Conservation (phyloP, 192 early-diverging fungal species). For the Allomyces macrogynus region DNA sequence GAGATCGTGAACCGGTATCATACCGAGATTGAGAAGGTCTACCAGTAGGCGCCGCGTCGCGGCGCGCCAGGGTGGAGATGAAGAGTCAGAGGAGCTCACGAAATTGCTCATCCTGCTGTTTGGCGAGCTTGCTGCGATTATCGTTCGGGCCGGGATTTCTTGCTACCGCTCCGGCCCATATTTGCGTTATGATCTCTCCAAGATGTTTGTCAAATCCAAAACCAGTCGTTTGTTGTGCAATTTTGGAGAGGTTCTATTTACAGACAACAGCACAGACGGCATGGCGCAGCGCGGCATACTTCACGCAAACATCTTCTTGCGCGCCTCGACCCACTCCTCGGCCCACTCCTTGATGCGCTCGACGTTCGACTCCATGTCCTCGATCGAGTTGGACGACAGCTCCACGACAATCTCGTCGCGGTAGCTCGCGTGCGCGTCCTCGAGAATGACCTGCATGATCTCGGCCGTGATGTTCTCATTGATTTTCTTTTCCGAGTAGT, state of each 20-base stretch:
- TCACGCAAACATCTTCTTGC: neutral
- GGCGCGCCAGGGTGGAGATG: too few species aligned
- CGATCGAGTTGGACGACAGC: conserved; percentile 52
- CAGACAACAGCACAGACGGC: too few species aligned
- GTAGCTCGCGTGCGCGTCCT: conserved; percentile 75
- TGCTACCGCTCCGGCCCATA: too few species aligned
- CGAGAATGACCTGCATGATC: conserved; percentile 88
- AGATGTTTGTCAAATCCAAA: too few species aligned
- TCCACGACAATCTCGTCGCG: conserved; percentile 56
- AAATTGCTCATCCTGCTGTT: too few species aligned
- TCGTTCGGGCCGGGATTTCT: too few species aligned
- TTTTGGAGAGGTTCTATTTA: too few species aligned
- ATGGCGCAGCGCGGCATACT: too few species aligned
- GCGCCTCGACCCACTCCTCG: conserved; percentile 29
- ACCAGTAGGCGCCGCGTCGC: conserved; percentile 3
- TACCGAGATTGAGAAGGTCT: conserved; percentile 23
- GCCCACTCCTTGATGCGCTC: conserved; percentile 51
- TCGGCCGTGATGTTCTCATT: conserved; percentile 88
- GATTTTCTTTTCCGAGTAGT: conserved; percentile 65
- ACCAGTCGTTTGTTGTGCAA: too few species aligned
- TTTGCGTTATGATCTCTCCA: too few species aligned
- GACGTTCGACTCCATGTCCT: conserved; percentile 84
- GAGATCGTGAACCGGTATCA: conserved; percentile 50
- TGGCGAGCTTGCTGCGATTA: too few species aligned
- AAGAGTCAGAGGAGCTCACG: too few species aligned